Evolutionary conservation across 768 basidiomycete genomes (phyloP), one percentile per base, ranked within the genome.

Genomic region (Boletus reticuloceps): DNA sequence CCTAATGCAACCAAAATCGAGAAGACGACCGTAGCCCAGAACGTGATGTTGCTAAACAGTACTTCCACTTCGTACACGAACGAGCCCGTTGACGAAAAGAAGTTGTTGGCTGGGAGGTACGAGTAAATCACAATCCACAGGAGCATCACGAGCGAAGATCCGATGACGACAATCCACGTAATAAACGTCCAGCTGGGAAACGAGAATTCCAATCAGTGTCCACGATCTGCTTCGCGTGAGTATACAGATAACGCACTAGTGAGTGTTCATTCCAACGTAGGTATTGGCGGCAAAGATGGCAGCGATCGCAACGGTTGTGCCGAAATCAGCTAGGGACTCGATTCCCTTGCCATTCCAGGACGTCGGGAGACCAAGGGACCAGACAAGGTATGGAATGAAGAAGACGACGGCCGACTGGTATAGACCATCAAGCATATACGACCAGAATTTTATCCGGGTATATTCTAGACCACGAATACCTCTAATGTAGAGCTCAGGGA

Each of bases 401-500:
- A 87, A 94, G 32, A 94, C 82, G 54, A 92, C 82, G 0, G 76
- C 84, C 0, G 94, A 96, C 66, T 98, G 96, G 72, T 97, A 98
- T 34, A 98, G 73, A 27, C 95, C 95, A 68, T 98, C 96, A 8
- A 83, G 69, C 91, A 98, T 97, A 73, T 94, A 97, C 51, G 87
- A 67, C 93, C 94, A 98, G 74, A 98, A 98, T 74, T 91, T 94
- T 49, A 75, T 58, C 11, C 92, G 84, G 17, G 94, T 97, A 72
- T 97, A 98, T 64, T 97, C 96, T 16, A 94, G 77, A 20, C 95
- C 94, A 16, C 88, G 84, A 58, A 98, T 97, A 25, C 96, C 96
- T 37, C 95, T 87, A 59, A 94, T 79, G 69, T 98, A 98, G n/a
- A 98, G 84, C 63, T 94, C 91, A 6, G 96, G 96, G 75, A 91